These are phyloP conservation scores for Eutrema heterophyllum DNA, from an alignment of 345 rosid genomes.

Conservation along the genomic window DNA sequence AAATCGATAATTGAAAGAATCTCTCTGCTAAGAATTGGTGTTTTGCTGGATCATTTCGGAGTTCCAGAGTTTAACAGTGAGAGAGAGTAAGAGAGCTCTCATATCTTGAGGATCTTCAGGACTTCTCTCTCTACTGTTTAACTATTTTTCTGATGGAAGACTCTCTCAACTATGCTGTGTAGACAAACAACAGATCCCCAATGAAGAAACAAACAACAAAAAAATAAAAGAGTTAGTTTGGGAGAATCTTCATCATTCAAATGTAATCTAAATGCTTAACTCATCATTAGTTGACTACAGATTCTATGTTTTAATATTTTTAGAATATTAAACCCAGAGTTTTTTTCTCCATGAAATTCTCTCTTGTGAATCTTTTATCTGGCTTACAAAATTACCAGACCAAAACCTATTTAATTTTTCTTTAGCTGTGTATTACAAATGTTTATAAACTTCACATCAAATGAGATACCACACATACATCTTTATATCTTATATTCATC, in stretches of 20 bases:
- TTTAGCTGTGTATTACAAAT: constrained; percentile 16
- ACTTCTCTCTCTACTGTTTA: constrained; percentile 17
- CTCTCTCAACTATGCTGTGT: constrained; percentile 29
- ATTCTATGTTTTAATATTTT: not conserved
- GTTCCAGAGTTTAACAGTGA: constrained; percentile 22
- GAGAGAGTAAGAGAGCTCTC: constrained; percentile 4
- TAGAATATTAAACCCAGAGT: not conserved
- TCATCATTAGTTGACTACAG: constrained; percentile 21
- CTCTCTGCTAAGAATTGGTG: not conserved
- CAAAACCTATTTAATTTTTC: constrained; percentile 2
- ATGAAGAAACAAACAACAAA: constrained; percentile 19
- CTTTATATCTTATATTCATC: constrained; percentile 16
- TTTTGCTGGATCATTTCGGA: not conserved
- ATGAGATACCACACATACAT: constrained; percentile 8
- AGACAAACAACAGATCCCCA: constrained; percentile 26
- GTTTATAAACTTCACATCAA: constrained; percentile 23
- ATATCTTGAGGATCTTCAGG: not conserved
- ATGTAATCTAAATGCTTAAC: constrained; percentile 26
- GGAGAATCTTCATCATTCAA: constrained; percentile 27
- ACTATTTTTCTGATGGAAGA: constrained; percentile 21
- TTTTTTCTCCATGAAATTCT: not conserved
- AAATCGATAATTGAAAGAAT: constrained; percentile 19
- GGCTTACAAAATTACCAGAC: not conserved
- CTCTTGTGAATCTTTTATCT: not conserved
- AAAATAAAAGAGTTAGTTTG: constrained; percentile 16